phyloP scores from a whole-genome alignment of 2,329 filamentous ascomycete species.

The Cryphonectria parasitica region DNA sequence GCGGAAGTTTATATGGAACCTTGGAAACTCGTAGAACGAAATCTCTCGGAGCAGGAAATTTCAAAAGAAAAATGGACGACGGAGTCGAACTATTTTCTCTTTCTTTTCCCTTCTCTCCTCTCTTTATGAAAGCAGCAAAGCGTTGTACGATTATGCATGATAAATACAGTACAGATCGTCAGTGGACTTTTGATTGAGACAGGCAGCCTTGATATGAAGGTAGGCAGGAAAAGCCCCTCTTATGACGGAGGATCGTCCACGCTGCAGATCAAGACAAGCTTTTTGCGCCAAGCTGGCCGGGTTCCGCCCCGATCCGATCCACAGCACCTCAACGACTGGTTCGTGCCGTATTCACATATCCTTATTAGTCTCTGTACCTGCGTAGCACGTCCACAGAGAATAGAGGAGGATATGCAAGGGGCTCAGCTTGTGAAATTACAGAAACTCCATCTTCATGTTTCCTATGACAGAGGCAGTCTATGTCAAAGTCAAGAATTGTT shows the following conservation, averaged over 20 bases:
- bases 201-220: neutral
- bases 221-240: neutral
- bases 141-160: neutral
- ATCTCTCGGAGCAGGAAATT: neutral
- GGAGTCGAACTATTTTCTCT: neutral
- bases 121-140: neutral
- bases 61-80: neutral
- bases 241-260: neutral
- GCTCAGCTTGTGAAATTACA: neutral
- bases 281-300: slow-evolving; percentile 6
- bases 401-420: neutral
- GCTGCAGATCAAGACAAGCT: neutral
- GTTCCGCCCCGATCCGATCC: neutral
- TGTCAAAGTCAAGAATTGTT: neutral
- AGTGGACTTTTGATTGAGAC: neutral
- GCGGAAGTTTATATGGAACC: neutral
- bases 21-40: neutral
- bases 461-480: neutral
- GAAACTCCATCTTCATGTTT: neutral
- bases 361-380: neutral
- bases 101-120: neutral
- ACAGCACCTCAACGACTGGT: neutral
- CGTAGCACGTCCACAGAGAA: neutral
- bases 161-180: neutral
- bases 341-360: neutral